Percentiles rank a stretch among this genome's conserved stretches.
These are phyloP conservation scores for Claviceps cyperi DNA, from an alignment of 2,329 filamentous ascomycete genomes.

Conservation along the genomic window DNA sequence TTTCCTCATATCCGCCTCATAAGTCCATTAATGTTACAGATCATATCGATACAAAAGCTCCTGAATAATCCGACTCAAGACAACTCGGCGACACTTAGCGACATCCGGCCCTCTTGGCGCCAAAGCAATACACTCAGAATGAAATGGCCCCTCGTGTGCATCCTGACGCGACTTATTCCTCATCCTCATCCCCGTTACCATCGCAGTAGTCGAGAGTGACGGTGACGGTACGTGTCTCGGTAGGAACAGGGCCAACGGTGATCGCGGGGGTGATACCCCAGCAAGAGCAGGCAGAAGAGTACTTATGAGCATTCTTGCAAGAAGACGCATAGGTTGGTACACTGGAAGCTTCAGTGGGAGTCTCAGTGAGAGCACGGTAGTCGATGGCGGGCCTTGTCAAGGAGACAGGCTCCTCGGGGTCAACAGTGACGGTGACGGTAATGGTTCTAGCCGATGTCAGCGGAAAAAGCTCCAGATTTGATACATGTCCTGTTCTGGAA, in stretches of 20 bases:
- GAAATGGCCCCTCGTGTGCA: too few relatives aligned
- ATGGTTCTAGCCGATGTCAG: slow-evolving; percentile 13
- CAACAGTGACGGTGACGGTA: slow-evolving; percentile 25
- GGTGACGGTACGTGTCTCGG: slow-evolving; percentile 26
- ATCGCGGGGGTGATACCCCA: slow-evolving; percentile 27
- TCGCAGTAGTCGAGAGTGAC: slow-evolving; percentile 28
- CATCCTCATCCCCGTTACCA: slow-evolving; percentile 13
- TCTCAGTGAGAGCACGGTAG: slow-evolving; percentile 18
- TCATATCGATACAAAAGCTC: neutral
- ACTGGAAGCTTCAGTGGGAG: slow-evolving; percentile 12
- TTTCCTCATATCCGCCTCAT: neutral
- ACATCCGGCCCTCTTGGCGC: neutral
- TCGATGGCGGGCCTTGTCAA: slow-evolving; percentile 16
- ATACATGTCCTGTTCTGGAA: neutral
- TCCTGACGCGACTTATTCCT: neutral
- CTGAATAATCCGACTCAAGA: neutral
- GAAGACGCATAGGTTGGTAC: slow-evolving; percentile 27
- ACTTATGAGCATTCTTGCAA: slow-evolving; percentile 20
- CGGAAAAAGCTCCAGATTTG: neutral
- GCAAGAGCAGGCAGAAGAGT: slow-evolving; percentile 30
- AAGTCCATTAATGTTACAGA: neutral
- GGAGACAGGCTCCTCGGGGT: slow-evolving; percentile 14
- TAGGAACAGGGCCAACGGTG: slow-evolving; percentile 24
- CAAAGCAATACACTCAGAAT: neutral
- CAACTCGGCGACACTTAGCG: neutral